Evolutionary conservation across 345 rosid genomes (phyloP).

Genomic region (Eucalyptus erythrocorys): DNA sequence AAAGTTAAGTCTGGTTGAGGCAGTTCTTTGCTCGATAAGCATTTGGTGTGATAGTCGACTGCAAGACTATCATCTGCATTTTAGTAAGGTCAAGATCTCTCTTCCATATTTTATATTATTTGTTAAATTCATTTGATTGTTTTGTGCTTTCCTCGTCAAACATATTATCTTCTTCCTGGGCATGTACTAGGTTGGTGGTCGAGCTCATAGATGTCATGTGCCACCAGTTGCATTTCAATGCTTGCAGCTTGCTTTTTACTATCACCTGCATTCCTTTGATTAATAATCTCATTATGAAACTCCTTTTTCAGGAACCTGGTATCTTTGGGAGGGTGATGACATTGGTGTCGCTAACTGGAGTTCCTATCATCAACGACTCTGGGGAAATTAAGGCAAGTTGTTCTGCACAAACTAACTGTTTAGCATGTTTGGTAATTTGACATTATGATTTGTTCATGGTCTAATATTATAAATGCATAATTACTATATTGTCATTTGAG

Average conservation of each 20-base stretch:
- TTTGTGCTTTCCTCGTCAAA: background rate
- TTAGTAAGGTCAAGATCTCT: conserved; percentile 49
- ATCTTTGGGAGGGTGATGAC: conserved; percentile 48
- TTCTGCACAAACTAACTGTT: background rate
- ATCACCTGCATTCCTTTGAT: background rate
- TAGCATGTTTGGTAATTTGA: background rate
- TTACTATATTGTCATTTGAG: background rate
- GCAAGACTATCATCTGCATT: conserved; percentile 84
- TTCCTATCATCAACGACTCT: conserved; percentile 28
- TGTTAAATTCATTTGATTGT: background rate
- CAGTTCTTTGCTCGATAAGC: conserved; percentile 51
- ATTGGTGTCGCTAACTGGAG: conserved; percentile 52
- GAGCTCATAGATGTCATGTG: background rate
- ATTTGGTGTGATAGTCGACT: conserved; percentile 65
- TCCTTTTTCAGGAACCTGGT: conserved; percentile 42
- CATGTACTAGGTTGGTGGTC: background rate
- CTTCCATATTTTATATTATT: background rate
- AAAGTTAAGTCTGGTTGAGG: conserved; percentile 35
- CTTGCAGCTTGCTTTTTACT: background rate
- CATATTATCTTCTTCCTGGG: background rate
- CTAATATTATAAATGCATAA: background rate
- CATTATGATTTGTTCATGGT: background rate
- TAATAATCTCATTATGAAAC: background rate
- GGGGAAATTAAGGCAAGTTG: conserved; percentile 53
- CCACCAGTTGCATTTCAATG: background rate